A percentile compares a stretch with the other conserved stretches of the same genome.
Evolutionary conservation across 2,329 filamentous ascomycete genomes (phyloP).

Genomic region (Hypoxylon sp.): DNA sequence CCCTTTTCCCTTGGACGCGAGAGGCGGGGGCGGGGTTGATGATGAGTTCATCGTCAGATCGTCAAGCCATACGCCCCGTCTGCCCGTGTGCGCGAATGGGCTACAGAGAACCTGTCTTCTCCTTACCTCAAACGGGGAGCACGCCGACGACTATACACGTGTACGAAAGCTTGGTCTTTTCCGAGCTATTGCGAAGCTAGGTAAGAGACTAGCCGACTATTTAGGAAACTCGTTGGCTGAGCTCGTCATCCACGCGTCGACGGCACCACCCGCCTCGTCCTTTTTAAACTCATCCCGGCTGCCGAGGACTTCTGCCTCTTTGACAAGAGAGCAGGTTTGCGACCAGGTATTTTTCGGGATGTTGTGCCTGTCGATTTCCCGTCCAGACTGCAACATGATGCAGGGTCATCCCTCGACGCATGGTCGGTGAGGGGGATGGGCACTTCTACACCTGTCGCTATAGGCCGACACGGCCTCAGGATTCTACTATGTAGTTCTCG

Average conservation of each 20-base stretch:
- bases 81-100: conserved; percentile 27
- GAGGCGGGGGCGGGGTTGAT: conserved; percentile 36
- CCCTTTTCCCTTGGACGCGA: conserved; percentile 20
- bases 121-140: conserved; percentile 13
- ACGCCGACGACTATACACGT: conserved; percentile 7
- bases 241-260: conserved; percentile 29
- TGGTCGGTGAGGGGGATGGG: conserved; percentile 28
- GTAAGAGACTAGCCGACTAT: conserved; percentile 6
- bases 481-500: conserved; percentile 29
- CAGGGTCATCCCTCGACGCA: conserved; percentile 25
- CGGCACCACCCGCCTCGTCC: conserved; percentile 30
- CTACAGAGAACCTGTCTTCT: conserved; percentile 24
- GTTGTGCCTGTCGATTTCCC: conserved; percentile 36
- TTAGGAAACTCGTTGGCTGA: conserved; percentile 9
- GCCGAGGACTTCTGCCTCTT: conserved; percentile 3
- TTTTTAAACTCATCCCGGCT: conserved; percentile 24
- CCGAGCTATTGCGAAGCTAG: conserved; percentile 10
- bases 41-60: conserved; percentile 39
- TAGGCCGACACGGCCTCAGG: conserved; percentile 21
- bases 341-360: conserved; percentile 27
- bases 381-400: conserved; percentile 24
- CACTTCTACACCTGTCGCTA: conserved; percentile 3
- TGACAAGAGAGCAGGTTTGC: conserved; percentile 11
- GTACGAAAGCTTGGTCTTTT: background rate
- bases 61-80: conserved; percentile 35